Conservation (phyloP, 495 filamentous ascomycete genomes). For the Talaromyces liani region DNA sequence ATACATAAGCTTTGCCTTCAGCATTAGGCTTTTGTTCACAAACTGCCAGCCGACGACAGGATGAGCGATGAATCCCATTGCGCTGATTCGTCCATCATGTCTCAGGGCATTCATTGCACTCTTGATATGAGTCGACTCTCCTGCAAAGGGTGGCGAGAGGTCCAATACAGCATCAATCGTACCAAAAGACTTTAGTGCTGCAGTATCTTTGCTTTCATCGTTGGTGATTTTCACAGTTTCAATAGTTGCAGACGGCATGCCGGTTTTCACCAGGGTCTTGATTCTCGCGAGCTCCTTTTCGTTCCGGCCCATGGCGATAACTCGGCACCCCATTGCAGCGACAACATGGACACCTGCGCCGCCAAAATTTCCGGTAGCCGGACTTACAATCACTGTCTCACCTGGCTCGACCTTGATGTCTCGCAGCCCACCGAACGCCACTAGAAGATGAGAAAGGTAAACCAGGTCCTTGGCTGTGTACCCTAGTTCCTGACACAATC, state of each 20-base stretch:
- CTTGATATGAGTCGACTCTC: slow-evolving; percentile 8
- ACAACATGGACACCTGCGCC: slow-evolving; percentile 36
- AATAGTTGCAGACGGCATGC: background rate
- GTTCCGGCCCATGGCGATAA: slow-evolving; percentile 43
- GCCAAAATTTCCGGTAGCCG: slow-evolving; percentile 39
- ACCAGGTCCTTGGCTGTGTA: background rate
- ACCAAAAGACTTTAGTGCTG: background rate
- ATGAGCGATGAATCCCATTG: slow-evolving; percentile 6
- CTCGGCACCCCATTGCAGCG: slow-evolving; percentile 38
- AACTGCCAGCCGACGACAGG: slow-evolving; percentile 4
- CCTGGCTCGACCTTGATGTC: slow-evolving; percentile 36
- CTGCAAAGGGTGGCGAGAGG: background rate
- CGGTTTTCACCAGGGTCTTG: background rate
- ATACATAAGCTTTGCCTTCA: slow-evolving; percentile 36
- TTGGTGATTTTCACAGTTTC: background rate
- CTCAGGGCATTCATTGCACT: slow-evolving; percentile 8
- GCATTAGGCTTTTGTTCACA: slow-evolving; percentile 18
- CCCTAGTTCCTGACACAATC: background rate
- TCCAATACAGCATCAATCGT: slow-evolving; percentile 3
- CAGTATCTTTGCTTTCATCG: background rate
- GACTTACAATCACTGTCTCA: slow-evolving; percentile 40
- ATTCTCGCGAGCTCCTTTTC: slow-evolving; percentile 16
- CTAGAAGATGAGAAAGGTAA: background rate
- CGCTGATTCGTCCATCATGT: slow-evolving; percentile 8
- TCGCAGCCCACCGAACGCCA: slow-evolving; percentile 7